These are phyloP conservation scores for Andrographis paniculata DNA, from an alignment of 305 asterid species.

Conservation along the genomic window DNA sequence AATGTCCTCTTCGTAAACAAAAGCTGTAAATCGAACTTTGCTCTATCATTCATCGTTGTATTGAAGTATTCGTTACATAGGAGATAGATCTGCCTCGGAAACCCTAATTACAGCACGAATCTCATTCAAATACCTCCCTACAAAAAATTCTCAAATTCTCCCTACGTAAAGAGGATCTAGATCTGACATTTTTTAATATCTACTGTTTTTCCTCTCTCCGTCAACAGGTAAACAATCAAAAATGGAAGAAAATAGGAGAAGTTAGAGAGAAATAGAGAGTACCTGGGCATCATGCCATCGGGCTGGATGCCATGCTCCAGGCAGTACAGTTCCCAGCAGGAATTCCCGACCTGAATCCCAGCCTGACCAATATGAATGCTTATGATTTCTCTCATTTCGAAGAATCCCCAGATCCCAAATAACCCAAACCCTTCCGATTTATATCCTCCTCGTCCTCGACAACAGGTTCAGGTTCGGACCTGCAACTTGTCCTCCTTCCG, in stretches of 20 bases:
- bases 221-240: not conserved
- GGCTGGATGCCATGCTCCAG: slow-evolving; percentile 68
- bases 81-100: not conserved
- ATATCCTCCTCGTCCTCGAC: too few species aligned
- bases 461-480: too few species aligned
- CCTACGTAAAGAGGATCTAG: too few species aligned
- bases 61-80: too few species aligned
- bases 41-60: too few species aligned
- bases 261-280: not conserved
- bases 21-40: too few species aligned
- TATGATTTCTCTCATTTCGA: slow-evolving; percentile 54
- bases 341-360: slow-evolving; percentile 73
- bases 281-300: slow-evolving; percentile 83
- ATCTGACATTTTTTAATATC: too few species aligned
- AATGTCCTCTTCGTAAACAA: too few species aligned
- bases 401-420: not conserved
- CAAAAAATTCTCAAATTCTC: too few species aligned
- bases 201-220: too few species aligned
- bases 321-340: slow-evolving; percentile 86
- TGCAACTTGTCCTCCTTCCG: too few species aligned
- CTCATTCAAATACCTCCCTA: not conserved
- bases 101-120: not conserved
- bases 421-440: too few species aligned
- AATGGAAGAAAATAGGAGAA: not conserved
- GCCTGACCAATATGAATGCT: slow-evolving; percentile 78